These are phyloP conservation scores for Abrus pulchellus DNA, from an alignment of 306 rosid genomes.

Conservation along the genomic window DNA sequence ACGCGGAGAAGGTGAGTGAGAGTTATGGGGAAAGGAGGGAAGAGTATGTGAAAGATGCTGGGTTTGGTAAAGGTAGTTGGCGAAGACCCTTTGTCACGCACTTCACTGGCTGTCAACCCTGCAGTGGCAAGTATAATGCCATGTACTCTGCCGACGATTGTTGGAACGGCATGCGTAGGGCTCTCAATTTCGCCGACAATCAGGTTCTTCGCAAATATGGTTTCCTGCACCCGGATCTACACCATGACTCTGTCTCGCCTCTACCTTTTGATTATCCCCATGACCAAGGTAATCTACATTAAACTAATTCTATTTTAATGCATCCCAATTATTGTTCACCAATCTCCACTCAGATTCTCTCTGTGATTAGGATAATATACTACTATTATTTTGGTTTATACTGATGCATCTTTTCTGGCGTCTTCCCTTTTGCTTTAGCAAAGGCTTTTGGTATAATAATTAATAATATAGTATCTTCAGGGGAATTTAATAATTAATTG, in stretches of 20 bases:
- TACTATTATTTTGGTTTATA: neutral
- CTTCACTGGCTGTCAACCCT: constrained; percentile 92
- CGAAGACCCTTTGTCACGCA: constrained; percentile 87
- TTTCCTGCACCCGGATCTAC: constrained; percentile 56
- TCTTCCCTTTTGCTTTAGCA: neutral
- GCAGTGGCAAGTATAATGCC: constrained; percentile 78
- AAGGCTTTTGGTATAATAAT: neutral
- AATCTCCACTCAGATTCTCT: constrained; percentile 43
- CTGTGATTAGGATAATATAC: neutral
- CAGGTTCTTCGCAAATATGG: constrained; percentile 79
- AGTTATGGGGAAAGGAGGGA: constrained; percentile 67
- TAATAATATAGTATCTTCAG: neutral
- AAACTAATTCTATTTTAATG: neutral
- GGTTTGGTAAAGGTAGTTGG: constrained; percentile 62
- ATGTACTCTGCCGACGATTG: constrained; percentile 68
- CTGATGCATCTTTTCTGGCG: constrained; percentile 4
- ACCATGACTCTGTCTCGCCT: constrained; percentile 52
- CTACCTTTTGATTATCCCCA: constrained; percentile 72
- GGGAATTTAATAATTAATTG: neutral
- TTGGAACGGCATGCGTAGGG: constrained; percentile 79
- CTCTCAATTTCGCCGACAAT: constrained; percentile 84
- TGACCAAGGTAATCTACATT: constrained; percentile 34
- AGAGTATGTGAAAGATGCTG: constrained; percentile 56
- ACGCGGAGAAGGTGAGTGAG: constrained; percentile 80
- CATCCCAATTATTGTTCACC: constrained; percentile 29